phyloP scores from a whole-genome alignment of 176 grass and related monocot species.

The Hordeum vulgare region DNA sequence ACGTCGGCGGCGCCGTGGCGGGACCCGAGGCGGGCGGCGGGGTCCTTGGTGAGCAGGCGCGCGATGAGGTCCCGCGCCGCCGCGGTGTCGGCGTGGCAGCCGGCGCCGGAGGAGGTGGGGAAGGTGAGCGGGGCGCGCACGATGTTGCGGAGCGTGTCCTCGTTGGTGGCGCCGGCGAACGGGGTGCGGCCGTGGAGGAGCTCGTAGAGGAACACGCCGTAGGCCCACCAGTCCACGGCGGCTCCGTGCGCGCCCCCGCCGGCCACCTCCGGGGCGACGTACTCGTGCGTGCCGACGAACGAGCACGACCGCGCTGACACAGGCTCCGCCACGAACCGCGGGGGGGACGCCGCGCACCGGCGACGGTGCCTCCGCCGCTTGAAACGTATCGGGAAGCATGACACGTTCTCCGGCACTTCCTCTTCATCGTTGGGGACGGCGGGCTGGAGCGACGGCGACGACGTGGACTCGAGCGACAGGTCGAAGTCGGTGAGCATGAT shows the following conservation, averaged over 20 bases:
- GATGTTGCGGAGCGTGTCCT: constrained; percentile 68
- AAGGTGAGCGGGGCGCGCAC: constrained; percentile 50
- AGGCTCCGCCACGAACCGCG: constrained; percentile 72
- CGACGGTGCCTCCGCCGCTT: neutral
- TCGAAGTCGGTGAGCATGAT: constrained; percentile 99
- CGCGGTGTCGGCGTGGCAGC: neutral
- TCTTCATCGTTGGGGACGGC: neutral
- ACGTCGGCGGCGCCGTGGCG: constrained; percentile 62
- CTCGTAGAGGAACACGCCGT: constrained; percentile 91
- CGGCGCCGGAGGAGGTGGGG: neutral
- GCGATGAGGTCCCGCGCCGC: constrained; percentile 59
- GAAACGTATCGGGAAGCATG: constrained; percentile 51
- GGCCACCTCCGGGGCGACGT: constrained; percentile 75
- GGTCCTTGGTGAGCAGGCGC: constrained; percentile 68
- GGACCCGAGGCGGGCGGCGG: constrained; percentile 43
- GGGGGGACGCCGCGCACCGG: neutral
- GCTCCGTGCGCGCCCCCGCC: constrained; percentile 55
- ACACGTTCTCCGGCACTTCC: neutral
- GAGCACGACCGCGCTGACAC: constrained; percentile 62
- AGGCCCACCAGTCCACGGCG: constrained; percentile 97
- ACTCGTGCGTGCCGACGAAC: constrained; percentile 96
- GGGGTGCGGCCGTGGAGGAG: constrained; percentile 69
- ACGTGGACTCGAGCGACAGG: constrained; percentile 64
- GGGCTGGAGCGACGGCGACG: constrained; percentile 45
- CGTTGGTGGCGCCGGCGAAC: constrained; percentile 56